Conservation (phyloP, 495 filamentous ascomycete genomes). For the Durotheca rogersii region DNA sequence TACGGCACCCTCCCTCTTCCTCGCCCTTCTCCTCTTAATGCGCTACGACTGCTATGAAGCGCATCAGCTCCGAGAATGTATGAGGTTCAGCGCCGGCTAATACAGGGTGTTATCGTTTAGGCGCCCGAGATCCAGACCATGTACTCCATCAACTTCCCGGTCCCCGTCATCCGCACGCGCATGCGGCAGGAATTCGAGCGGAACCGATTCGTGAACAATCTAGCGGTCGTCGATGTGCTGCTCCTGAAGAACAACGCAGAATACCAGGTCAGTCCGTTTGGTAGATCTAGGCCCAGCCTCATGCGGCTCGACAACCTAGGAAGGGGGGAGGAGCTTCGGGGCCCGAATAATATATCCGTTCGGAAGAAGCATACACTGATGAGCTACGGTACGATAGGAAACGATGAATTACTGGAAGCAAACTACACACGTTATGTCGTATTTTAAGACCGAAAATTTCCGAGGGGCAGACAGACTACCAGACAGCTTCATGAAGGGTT, state of each 20-base stretch:
- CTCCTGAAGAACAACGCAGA: constrained; percentile 84
- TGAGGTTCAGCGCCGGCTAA: constrained; percentile 1
- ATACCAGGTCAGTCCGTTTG: constrained; percentile 64
- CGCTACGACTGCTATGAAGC: background rate
- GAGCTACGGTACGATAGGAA: constrained; percentile 61
- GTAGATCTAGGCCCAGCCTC: constrained; percentile 30
- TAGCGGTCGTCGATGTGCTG: constrained; percentile 83
- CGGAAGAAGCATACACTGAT: constrained; percentile 6
- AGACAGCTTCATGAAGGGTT: constrained; percentile 84
- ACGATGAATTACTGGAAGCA: constrained; percentile 99
- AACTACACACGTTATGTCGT: constrained; percentile 92
- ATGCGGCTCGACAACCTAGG: constrained; percentile 6
- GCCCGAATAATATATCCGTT: background rate
- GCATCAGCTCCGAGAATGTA: background rate
- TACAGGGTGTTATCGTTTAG: constrained; percentile 46
- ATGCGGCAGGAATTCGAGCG: constrained; percentile 97
- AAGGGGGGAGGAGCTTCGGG: background rate
- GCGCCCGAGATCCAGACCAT: constrained; percentile 94
- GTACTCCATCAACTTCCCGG: constrained; percentile 88
- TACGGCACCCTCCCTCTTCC: constrained; percentile 55
- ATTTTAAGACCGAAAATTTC: constrained; percentile 85
- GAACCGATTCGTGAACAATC: constrained; percentile 87
- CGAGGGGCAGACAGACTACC: constrained; percentile 72
- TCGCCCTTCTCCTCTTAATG: background rate
- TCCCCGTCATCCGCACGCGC: constrained; percentile 86